A percentile compares a stretch with the other conserved stretches of the same genome.
These are phyloP conservation scores for Phalaenopsis aphrodite DNA, from an alignment of 106 monocot species.

Conservation along the genomic window DNA sequence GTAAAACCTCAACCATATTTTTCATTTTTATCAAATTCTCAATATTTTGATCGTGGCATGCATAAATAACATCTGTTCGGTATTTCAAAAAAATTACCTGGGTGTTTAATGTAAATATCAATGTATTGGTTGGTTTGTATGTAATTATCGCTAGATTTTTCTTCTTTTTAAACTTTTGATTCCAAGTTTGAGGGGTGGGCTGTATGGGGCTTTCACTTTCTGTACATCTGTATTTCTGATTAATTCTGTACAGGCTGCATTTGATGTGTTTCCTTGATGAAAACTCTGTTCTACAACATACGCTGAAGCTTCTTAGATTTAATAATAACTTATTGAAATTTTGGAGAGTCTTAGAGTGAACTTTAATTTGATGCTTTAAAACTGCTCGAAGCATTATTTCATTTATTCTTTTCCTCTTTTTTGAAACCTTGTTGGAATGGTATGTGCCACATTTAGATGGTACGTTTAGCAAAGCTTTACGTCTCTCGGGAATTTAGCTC, in stretches of 20 bases:
- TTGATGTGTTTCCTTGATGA: neutral
- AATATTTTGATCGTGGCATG: too few species aligned
- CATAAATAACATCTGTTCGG: too few species aligned
- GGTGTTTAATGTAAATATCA: too few species aligned
- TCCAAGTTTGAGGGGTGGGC: neutral
- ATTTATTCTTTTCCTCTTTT: neutral
- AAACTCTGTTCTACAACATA: neutral
- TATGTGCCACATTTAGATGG: neutral
- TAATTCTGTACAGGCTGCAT: slow-evolving; percentile 1
- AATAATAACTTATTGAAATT: neutral
- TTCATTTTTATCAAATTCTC: too few species aligned
- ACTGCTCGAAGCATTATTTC: neutral
- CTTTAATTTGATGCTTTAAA: neutral
- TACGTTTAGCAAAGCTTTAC: neutral
- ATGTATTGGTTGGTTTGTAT: too few species aligned
- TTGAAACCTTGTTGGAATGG: neutral
- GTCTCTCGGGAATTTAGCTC: neutral
- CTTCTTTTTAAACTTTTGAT: neutral
- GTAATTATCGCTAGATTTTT: neutral
- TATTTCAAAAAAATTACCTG: too few species aligned
- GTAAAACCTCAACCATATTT: too few species aligned
- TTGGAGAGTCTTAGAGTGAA: neutral
- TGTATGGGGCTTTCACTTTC: neutral
- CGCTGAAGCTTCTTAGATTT: neutral
- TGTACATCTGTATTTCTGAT: neutral